Evolutionary conservation across 257 asterid species (phyloP).

Genomic region (Penstemon davidsonii): DNA sequence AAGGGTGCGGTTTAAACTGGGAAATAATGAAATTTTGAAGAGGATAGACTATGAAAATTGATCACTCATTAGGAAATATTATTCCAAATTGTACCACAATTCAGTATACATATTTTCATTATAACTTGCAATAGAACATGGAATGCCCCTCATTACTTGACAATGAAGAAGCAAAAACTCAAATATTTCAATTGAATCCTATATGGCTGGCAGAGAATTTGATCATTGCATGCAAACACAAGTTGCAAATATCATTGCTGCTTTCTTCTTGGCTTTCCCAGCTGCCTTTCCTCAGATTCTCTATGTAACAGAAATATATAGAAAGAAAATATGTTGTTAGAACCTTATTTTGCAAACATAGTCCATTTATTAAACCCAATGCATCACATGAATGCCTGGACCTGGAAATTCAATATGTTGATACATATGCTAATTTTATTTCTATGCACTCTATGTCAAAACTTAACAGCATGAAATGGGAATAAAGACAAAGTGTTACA

Average conservation of each 20-base stretch:
- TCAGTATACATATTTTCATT: background rate
- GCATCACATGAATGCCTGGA: background rate
- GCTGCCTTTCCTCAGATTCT: conserved; percentile 33
- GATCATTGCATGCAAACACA: background rate
- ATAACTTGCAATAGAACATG: conserved; percentile 9
- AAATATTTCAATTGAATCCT: background rate
- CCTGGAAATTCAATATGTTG: background rate
- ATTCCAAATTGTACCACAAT: conserved; percentile 12
- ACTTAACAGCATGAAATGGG: no score
- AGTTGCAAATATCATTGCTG: conserved; percentile 20
- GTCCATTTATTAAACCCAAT: no score
- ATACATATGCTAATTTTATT: no score
- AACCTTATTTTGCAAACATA: background rate
- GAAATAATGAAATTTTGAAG: no score
- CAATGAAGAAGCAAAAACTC: conserved; percentile 36
- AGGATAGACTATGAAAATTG: background rate
- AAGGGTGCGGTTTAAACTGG: no score
- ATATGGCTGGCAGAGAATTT: conserved; percentile 10
- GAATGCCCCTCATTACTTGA: conserved; percentile 43
- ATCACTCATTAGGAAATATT: conserved; percentile 16
- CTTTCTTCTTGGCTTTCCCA: conserved; percentile 39
- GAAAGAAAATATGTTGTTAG: conserved; percentile 8
- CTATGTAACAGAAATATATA: conserved; percentile 28
- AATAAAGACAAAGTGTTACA: background rate
- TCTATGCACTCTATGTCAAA: no score